These are phyloP conservation scores for Hyphodiscus sp. DNA, from an alignment of 2,329 filamentous ascomycete genomes.

Conservation along the genomic window DNA sequence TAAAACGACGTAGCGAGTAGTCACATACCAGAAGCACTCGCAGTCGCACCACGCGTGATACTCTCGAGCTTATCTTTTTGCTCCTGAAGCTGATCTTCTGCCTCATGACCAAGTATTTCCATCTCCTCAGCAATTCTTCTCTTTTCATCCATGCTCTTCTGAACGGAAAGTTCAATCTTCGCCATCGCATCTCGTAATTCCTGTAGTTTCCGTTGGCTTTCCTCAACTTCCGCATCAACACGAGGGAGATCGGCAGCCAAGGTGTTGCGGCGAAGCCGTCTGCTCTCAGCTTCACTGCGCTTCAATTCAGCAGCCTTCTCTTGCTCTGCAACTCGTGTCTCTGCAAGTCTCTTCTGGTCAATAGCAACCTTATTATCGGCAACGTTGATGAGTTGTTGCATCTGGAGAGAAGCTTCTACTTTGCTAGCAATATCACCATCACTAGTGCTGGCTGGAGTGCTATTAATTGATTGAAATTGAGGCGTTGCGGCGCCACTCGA, in stretches of 20 bases:
- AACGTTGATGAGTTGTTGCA: constrained; percentile 21
- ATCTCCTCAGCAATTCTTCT: constrained; percentile 29
- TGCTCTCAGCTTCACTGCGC: constrained; percentile 22
- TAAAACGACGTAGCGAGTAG: not conserved
- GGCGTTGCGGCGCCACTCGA: constrained; percentile 17
- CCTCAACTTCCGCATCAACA: constrained; percentile 29
- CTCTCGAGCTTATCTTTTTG: constrained; percentile 30
- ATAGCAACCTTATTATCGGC: constrained; percentile 15
- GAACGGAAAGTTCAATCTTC: constrained; percentile 26
- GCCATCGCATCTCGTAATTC: constrained; percentile 27
- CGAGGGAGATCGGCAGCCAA: constrained; percentile 27
- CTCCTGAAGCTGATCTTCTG: constrained; percentile 29
- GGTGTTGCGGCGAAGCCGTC: constrained; percentile 26
- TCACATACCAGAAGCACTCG: constrained; percentile 21
- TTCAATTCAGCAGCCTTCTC: constrained; percentile 21
- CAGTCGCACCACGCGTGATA: constrained; percentile 22
- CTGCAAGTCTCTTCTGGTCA: constrained; percentile 23
- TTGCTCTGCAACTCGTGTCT: constrained; percentile 21
- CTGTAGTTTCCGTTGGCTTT: constrained; percentile 24
- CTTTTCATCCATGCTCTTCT: constrained; percentile 29
- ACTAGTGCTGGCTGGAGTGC: constrained; percentile 20
- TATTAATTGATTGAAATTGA: not conserved
- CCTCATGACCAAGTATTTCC: constrained; percentile 28
- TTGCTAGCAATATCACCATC: constrained; percentile 7
- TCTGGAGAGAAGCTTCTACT: constrained; percentile 9